Evolutionary conservation across 257 asterid species (phyloP), one percentile per base, ranked within the genome.

Genomic region (Jaltomata sinuosa): DNA sequence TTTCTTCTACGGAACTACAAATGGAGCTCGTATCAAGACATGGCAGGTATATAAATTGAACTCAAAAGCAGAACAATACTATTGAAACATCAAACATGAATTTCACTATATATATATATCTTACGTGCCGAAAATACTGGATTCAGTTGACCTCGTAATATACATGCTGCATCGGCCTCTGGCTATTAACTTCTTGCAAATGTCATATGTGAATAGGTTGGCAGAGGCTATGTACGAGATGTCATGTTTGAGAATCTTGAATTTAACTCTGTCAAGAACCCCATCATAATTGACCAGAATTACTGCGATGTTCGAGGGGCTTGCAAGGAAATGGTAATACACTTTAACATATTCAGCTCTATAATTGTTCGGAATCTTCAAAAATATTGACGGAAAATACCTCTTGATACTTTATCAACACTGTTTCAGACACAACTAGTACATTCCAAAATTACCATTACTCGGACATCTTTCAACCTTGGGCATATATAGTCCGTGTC

Each of bases 11-110:
- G 88, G 93, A 69, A 95, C 98, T 21, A 88, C 97, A 12, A 94
- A 95, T 79, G 98, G 99, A 87, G 99, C 97, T 86, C 89, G 99
- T 27, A 95, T 95, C 88, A 95, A 95, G 87, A 94, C 97, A 76
- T 94, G 99, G 97, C 94, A 94, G 97, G 99, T 95, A 83, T n/a
- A 1, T 42, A 25, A 4, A 40, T n/a, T 40, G n/a, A 71, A 40
- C 53, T 6, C 50, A 42, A 22, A 0, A 72, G 0, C 19, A n/a
- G 79, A 21, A 71, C 32, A 71, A n/a, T 40, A 38, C 79, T 40
- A 12, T 12, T 72, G 55, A n/a, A 72, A 42, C 55, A n/a, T 72
- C 55, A 72, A n/a, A 22, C n/a, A 42, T 22, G 34, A 72, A 40
- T n/a, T 21, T 71, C 80, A 40, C 54, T 38, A 6, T 42, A 9